phyloP scores from a whole-genome alignment of 2,329 filamentous ascomycete species.

The Neophaeococcomyces aloes region DNA sequence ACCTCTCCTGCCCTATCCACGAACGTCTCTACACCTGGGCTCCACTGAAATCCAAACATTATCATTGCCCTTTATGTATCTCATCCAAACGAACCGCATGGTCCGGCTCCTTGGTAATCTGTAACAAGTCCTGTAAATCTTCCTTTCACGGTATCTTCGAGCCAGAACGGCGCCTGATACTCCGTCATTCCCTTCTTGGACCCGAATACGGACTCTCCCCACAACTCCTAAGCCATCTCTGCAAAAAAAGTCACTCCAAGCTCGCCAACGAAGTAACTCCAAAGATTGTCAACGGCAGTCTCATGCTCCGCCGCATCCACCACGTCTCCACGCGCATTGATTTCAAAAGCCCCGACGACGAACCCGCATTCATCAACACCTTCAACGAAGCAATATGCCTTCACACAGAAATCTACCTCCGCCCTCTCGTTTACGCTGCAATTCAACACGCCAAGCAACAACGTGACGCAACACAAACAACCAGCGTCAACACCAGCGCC shows the following conservation, averaged over 20 bases:
- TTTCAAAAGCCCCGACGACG: not conserved
- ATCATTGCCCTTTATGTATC: constrained; percentile 2
- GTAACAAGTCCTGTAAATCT: not conserved
- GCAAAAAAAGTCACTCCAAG: constrained; percentile 1
- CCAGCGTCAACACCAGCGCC: too few relatives aligned
- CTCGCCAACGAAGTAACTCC: not conserved
- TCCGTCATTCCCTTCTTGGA: not conserved
- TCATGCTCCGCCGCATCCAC: constrained; percentile 1
- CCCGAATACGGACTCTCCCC: not conserved
- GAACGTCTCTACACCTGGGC: constrained; percentile 1
- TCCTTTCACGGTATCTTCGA: constrained; percentile 1
- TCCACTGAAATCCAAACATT: not conserved
- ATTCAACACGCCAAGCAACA: not conserved
- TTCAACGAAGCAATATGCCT: constrained; percentile 3
- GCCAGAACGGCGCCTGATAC: constrained; percentile 3
- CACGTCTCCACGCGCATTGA: not conserved
- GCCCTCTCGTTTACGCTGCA: not conserved
- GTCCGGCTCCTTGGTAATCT: constrained; percentile 1
- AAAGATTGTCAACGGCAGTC: not conserved
- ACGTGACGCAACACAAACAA: not conserved
- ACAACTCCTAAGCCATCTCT: not conserved
- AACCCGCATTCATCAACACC: not conserved
- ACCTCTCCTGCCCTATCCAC: constrained; percentile 2
- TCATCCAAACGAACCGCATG: not conserved
- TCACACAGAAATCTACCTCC: not conserved